Evolutionary conservation across 768 basidiomycete species (phyloP).

Genomic region (Mycena capillaripes): DNA sequence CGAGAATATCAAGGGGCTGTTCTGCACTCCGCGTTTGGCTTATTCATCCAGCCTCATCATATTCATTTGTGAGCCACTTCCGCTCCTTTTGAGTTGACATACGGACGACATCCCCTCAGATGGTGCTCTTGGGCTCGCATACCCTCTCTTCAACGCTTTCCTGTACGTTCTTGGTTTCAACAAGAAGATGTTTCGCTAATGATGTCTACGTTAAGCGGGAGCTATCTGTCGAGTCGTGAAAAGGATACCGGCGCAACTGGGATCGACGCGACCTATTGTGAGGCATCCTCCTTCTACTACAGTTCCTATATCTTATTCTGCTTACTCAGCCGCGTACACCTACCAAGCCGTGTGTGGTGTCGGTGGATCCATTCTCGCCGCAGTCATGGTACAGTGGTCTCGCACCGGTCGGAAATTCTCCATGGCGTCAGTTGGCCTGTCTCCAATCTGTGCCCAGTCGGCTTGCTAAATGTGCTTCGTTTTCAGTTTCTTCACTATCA

Average conservation of each 20-base stretch:
- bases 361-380: constrained; percentile 69
- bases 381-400: constrained; percentile 46
- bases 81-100: not conserved
- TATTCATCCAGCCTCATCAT: constrained; percentile 65
- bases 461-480: constrained; percentile 53
- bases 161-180: constrained; percentile 42
- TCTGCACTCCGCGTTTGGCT: constrained; percentile 64
- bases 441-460: too few relatives aligned
- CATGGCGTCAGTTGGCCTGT: constrained; percentile 44
- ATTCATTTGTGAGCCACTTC: constrained; percentile 59
- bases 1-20: constrained; percentile 62
- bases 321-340: constrained; percentile 44
- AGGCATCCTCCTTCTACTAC: constrained; percentile 52
- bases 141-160: constrained; percentile 70
- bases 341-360: constrained; percentile 60
- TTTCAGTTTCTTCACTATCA: constrained; percentile 59
- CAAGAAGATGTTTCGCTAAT: not conserved
- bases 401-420: constrained; percentile 35
- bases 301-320: not conserved
- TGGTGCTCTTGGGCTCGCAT: constrained; percentile 69
- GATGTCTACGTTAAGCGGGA: constrained; percentile 47
- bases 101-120: constrained; percentile 42
- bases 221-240: constrained; percentile 25
- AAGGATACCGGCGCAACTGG: not conserved
- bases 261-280: constrained; percentile 52